phyloP scores from a whole-genome alignment of 169 alveolate species.

The Neospora caninum region DNA sequence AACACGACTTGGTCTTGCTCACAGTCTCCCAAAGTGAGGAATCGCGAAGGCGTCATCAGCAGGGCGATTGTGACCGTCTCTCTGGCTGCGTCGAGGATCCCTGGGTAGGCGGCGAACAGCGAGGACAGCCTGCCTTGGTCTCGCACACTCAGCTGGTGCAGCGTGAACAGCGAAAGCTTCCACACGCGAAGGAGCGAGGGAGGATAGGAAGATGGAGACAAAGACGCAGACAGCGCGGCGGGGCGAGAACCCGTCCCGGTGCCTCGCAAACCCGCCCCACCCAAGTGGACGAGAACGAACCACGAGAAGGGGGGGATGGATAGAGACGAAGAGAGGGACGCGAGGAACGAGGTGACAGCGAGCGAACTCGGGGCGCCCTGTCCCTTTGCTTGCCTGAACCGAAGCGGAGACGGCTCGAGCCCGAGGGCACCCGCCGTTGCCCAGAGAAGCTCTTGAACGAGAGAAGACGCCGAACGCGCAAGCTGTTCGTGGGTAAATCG shows the following conservation, averaged over 20 bases:
- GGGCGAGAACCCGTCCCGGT: not conserved
- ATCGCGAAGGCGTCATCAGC: not conserved
- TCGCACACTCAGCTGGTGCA: conserved; percentile 69
- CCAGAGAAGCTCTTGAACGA: conserved; percentile 7
- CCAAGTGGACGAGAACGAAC: conserved; percentile 30
- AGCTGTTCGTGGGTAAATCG: conserved; percentile 33
- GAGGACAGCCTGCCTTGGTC: conserved; percentile 40
- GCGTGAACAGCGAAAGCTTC: conserved; percentile 59
- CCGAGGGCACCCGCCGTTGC: not conserved
- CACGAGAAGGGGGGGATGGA: conserved; percentile 23
- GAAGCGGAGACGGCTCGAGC: not conserved
- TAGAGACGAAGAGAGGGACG: not conserved
- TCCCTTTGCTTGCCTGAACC: not conserved
- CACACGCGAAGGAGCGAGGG: not conserved
- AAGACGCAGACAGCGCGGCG: conserved; percentile 35
- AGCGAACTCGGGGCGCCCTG: not conserved
- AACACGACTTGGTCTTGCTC: not conserved
- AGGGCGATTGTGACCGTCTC: conserved; percentile 42
- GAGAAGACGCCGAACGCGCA: conserved; percentile 22
- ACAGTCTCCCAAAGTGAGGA: not conserved
- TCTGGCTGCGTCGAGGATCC: conserved; percentile 39
- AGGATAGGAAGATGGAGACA: conserved; percentile 33
- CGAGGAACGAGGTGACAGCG: not conserved
- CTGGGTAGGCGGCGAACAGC: conserved; percentile 55
- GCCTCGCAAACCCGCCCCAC: conserved; percentile 16